These are phyloP conservation scores for Vitis hybrid DNA, from an alignment of 177 flowering plant species.

Conservation along the genomic window DNA sequence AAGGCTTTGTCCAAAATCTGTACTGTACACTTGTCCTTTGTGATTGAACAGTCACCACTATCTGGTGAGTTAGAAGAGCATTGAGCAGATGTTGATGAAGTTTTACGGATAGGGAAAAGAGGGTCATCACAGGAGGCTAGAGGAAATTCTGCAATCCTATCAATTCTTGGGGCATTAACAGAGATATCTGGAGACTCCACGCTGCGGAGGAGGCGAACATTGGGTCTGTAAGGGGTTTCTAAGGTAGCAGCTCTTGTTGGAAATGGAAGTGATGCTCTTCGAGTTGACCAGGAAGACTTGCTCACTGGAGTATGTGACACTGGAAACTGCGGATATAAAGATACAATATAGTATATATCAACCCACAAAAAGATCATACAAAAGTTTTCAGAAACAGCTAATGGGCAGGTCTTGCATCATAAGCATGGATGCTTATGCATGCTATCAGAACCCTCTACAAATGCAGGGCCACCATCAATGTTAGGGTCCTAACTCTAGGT, in stretches of 20 bases:
- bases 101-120: slow-evolving; percentile 22
- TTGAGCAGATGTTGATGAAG: slow-evolving; percentile 46
- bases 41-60: slow-evolving; percentile 38
- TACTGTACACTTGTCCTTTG: slow-evolving; percentile 57
- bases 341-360: background rate
- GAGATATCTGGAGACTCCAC: slow-evolving; percentile 58
- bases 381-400: background rate
- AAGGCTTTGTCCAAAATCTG: slow-evolving; percentile 32
- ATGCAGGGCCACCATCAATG: no score
- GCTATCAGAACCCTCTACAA: no score
- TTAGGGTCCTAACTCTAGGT: no score
- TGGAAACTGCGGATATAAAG: slow-evolving; percentile 49
- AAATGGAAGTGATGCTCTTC: slow-evolving; percentile 82
- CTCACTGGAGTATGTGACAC: slow-evolving; percentile 41
- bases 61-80: slow-evolving; percentile 38
- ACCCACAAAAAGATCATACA: background rate
- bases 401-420: background rate
- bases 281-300: slow-evolving; percentile 32
- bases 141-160: slow-evolving; percentile 55
- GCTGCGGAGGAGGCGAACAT: slow-evolving; percentile 26
- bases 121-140: slow-evolving; percentile 46
- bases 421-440: no score
- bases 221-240: slow-evolving; percentile 37
- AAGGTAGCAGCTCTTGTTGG: slow-evolving; percentile 36
- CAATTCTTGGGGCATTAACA: slow-evolving; percentile 65